A percentile compares a stretch with the other conserved stretches of the same genome.
phyloP scores from a whole-genome alignment of 2,329 filamentous ascomycete species.

The Microsporum canis region DNA sequence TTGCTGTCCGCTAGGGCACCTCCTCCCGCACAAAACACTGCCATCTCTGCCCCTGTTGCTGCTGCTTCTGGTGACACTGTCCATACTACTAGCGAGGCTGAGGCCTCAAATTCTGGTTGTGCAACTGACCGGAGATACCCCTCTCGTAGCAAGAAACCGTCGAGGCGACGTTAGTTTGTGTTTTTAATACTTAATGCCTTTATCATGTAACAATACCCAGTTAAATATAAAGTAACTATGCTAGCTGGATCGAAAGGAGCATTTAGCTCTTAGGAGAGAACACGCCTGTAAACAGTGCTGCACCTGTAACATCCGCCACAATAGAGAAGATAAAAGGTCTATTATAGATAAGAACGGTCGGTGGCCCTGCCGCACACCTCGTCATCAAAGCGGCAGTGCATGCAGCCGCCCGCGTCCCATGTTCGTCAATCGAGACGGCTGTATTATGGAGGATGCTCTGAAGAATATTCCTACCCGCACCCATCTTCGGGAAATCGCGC shows the following conservation, averaged over 20 bases:
- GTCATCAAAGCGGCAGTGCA: background rate
- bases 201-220: too few species aligned
- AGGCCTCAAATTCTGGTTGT: too few species aligned
- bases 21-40: too few species aligned
- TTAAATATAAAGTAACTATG: background rate
- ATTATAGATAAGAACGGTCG: background rate
- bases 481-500: background rate
- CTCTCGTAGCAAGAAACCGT: too few species aligned
- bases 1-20: too few species aligned
- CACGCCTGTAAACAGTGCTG: background rate
- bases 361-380: background rate
- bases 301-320: background rate
- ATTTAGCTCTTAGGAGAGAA: background rate
- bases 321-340: constrained; percentile 2
- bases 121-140: too few species aligned
- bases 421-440: background rate
- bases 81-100: too few species aligned
- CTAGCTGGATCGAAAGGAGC: background rate
- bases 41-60: too few species aligned
- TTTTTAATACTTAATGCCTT: too few species aligned
- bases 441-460: background rate
- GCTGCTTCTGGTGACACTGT: too few species aligned
- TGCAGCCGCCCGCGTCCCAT: background rate
- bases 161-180: too few species aligned
- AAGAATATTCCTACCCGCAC: background rate